These are phyloP conservation scores for Euphorbia celastroides DNA, from an alignment of 441 rosid species.

Conservation along the genomic window DNA sequence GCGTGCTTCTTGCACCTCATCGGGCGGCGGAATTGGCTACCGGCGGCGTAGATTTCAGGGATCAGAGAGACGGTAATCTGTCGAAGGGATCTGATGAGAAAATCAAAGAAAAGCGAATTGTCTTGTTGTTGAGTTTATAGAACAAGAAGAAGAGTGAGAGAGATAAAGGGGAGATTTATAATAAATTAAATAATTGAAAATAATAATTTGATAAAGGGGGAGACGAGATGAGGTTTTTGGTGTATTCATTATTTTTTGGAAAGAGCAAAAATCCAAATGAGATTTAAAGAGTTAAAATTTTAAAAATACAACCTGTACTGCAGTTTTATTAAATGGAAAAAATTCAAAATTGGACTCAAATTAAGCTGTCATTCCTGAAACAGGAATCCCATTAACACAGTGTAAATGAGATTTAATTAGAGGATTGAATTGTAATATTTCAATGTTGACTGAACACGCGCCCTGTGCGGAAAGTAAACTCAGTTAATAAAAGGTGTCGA, in stretches of 20 bases:
- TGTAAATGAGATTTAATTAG: background rate
- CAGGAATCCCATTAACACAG: background rate
- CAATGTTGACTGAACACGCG: constrained; percentile 2
- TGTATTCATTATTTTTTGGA: background rate
- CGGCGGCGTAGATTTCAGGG: background rate
- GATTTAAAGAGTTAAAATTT: background rate
- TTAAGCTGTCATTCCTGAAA: background rate
- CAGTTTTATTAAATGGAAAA: background rate
- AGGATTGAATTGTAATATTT: background rate
- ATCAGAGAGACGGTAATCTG: background rate
- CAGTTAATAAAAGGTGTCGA: constrained; percentile 2
- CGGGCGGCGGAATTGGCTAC: background rate
- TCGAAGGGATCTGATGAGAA: constrained; percentile 14
- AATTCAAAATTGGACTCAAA: background rate
- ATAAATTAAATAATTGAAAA: background rate
- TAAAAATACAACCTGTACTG: background rate
- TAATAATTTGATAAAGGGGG: background rate
- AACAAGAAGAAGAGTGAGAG: background rate
- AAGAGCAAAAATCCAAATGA: background rate
- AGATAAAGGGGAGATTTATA: background rate
- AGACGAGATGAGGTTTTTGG: background rate
- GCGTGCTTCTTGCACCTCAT: constrained; percentile 82
- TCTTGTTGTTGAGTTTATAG: constrained; percentile 5
- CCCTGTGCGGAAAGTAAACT: background rate
- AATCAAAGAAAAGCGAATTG: constrained; percentile 13